Evolutionary conservation across 345 rosid genomes (phyloP).

Genomic region (Pelargonium nanum): DNA sequence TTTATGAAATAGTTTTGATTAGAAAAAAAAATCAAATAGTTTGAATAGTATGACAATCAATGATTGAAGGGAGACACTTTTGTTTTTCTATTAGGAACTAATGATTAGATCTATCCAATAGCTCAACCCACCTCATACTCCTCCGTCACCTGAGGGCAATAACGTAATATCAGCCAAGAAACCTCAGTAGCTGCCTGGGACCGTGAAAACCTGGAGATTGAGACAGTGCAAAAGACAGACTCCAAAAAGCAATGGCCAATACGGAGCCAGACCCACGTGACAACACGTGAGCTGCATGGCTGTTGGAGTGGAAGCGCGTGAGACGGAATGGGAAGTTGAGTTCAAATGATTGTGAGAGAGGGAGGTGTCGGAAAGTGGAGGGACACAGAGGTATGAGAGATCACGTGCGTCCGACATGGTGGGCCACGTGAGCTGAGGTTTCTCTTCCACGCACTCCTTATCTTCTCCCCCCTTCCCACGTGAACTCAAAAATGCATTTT

Average conservation of each 20-base stretch:
- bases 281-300: not conserved
- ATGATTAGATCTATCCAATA: too few species aligned
- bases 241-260: not conserved
- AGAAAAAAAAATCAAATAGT: too few species aligned
- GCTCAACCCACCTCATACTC: too few species aligned
- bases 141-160: too few species aligned
- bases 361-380: constrained; percentile 31
- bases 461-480: constrained; percentile 27
- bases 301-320: not conserved
- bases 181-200: not conserved
- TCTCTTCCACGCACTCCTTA: constrained; percentile 24
- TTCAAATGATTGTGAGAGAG: constrained; percentile 41
- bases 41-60: too few species aligned
- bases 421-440: constrained; percentile 46
- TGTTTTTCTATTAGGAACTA: too few species aligned
- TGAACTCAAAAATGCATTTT: too few species aligned
- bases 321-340: not conserved
- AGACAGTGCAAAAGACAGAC: not conserved
- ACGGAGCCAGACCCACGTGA: not conserved
- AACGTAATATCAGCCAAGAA: not conserved
- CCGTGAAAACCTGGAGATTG: not conserved
- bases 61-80: too few species aligned
- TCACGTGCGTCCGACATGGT: constrained; percentile 53
- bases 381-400: constrained; percentile 17
- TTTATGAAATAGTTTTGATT: too few species aligned